phyloP scores from a whole-genome alignment of 2,329 filamentous ascomycete species.

The Torrubiellomyces zombiae region DNA sequence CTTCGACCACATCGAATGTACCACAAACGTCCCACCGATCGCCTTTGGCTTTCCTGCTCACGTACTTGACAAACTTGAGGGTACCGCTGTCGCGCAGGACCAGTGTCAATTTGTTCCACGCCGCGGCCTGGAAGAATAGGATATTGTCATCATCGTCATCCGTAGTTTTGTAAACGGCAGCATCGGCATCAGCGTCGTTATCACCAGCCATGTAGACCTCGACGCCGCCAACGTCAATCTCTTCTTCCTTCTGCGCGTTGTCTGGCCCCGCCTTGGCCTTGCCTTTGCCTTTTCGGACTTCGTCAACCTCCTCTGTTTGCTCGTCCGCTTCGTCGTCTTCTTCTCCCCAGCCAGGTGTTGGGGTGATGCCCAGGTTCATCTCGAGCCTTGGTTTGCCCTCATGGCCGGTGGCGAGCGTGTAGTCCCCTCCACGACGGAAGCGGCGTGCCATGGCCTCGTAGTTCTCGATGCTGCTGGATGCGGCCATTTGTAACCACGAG shows the following conservation, averaged over 20 bases:
- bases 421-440: conserved; percentile 77
- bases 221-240: conserved; percentile 53
- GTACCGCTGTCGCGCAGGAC: conserved; percentile 76
- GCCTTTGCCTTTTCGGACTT: conserved; percentile 16
- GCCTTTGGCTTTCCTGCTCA: conserved; percentile 64
- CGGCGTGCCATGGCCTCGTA: conserved; percentile 68
- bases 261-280: conserved; percentile 13
- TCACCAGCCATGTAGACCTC: conserved; percentile 91
- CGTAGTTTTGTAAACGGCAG: conserved; percentile 71
- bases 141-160: conserved; percentile 67
- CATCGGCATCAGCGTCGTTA: conserved; percentile 54
- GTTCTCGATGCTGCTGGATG: conserved; percentile 54
- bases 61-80: conserved; percentile 91
- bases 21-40: conserved; percentile 87
- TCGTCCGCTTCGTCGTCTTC: conserved; percentile 28
- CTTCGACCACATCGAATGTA: conserved; percentile 53
- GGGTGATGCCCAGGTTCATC: conserved; percentile 74
- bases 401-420: conserved; percentile 81
- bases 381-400: conserved; percentile 66
- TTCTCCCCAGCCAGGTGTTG: conserved; percentile 69
- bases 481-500: conserved; percentile 77
- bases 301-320: conserved; percentile 16
- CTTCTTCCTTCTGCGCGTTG: conserved; percentile 15
- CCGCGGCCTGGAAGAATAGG: conserved; percentile 43
- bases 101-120: conserved; percentile 85